phyloP scores from a whole-genome alignment of 768 basidiomycete species.

The Amanita pallidorosea region DNA sequence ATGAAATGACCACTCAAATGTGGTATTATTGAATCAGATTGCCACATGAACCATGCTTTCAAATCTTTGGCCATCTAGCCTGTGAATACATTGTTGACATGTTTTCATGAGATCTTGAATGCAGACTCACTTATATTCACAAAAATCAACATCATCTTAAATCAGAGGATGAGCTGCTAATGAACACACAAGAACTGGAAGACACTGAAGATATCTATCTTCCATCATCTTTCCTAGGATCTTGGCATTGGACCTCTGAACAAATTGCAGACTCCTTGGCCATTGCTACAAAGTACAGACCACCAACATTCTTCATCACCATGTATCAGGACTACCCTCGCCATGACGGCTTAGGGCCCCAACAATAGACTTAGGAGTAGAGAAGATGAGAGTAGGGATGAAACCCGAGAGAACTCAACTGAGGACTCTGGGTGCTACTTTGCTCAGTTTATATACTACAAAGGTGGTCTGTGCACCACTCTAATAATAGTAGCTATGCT shows the following conservation, averaged over 20 bases:
- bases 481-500: too few species aligned
- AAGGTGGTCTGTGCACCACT: too few species aligned
- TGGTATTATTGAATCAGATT: not conserved
- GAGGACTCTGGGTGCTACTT: too few species aligned
- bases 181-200: too few species aligned
- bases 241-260: not conserved
- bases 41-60: constrained; percentile 19
- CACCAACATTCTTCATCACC: constrained; percentile 20
- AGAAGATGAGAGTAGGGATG: too few species aligned
- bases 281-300: not conserved
- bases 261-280: not conserved
- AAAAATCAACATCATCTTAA: constrained; percentile 12
- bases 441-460: too few species aligned
- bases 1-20: not conserved
- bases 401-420: too few species aligned
- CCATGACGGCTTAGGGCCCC: too few species aligned
- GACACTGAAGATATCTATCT: not conserved
- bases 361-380: too few species aligned
- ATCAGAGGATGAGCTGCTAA: not conserved
- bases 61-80: constrained; percentile 20
- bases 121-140: constrained; percentile 21
- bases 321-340: too few species aligned
- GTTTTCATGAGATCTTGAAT: constrained; percentile 23
- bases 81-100: constrained; percentile 28
- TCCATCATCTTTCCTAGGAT: not conserved